Evolutionary conservation across 106 monocot genomes (phyloP).

Genomic region (Dendrobium officinale): DNA sequence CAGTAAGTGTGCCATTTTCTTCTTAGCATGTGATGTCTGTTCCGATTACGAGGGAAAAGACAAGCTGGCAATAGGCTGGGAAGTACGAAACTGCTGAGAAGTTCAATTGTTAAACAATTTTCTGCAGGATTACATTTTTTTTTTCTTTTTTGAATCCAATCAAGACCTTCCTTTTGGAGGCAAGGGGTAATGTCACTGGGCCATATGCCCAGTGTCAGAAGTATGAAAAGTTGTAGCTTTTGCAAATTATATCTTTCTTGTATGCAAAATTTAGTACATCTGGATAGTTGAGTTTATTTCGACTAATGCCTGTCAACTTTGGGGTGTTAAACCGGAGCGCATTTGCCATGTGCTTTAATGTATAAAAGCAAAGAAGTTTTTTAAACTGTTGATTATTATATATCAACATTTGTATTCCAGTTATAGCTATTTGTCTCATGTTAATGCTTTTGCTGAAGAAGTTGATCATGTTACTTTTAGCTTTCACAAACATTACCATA

Average conservation of each 20-base stretch:
- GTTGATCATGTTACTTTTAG: not conserved
- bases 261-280: not conserved
- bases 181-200: too few species aligned
- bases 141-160: not conserved
- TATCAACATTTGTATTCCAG: not conserved
- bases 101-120: not conserved
- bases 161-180: not conserved
- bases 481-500: not conserved
- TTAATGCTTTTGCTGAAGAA: not conserved
- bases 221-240: not conserved
- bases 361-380: not conserved
- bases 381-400: not conserved
- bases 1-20: not conserved
- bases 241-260: not conserved
- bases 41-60: not conserved
- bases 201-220: not conserved
- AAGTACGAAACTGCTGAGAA: not conserved
- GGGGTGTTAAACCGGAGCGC: not conserved
- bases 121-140: not conserved
- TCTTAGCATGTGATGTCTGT: not conserved
- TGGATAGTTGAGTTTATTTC: not conserved
- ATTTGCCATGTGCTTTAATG: not conserved
- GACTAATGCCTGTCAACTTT: not conserved
- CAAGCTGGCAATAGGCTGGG: not conserved
- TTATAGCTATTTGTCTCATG: not conserved